phyloP scores from a whole-genome alignment of 2,329 filamentous ascomycete genomes.

The Cladosporium sp. region DNA sequence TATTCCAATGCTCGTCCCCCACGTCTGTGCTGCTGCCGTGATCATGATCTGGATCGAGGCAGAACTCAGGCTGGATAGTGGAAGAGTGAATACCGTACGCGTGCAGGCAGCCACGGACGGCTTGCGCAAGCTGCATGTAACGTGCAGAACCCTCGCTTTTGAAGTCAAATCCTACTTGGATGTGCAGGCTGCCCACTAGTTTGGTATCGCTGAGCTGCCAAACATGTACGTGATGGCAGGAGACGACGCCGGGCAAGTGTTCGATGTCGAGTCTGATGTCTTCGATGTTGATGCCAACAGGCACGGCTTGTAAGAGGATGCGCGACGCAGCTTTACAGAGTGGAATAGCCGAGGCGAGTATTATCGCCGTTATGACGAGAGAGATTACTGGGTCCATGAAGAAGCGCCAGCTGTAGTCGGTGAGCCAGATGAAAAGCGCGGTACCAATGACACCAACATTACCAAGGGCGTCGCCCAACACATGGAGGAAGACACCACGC shows the following conservation, averaged over 20 bases:
- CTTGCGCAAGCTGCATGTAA: conserved; percentile 87
- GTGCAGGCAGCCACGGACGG: conserved; percentile 84
- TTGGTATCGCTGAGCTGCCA: conserved; percentile 98
- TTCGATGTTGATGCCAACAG: conserved; percentile 80
- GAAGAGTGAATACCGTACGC: conserved; percentile 95
- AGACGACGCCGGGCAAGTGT: conserved; percentile 77
- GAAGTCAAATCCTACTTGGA: conserved; percentile 88
- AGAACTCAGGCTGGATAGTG: conserved; percentile 92
- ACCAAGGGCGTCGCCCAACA: conserved; percentile 79
- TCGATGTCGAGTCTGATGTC: conserved; percentile 93
- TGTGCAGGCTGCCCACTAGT: conserved; percentile 87
- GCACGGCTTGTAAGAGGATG: conserved; percentile 91
- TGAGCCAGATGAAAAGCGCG: conserved; percentile 88
- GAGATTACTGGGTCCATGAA: conserved; percentile 93
- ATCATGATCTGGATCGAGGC: conserved; percentile 47
- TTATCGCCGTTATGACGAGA: conserved; percentile 83
- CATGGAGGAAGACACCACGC: conserved; percentile 68
- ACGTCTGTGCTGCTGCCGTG: conserved; percentile 39
- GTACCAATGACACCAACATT: conserved; percentile 84
- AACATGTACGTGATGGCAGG: conserved; percentile 93
- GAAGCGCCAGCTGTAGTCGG: conserved; percentile 74
- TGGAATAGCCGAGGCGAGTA: conserved; percentile 71
- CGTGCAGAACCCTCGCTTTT: conserved; percentile 72
- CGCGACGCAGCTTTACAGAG: conserved; percentile 78
- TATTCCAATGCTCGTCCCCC: conserved; percentile 32